phyloP scores from a whole-genome alignment of 1,284 basidiomycete genomes.

The Pseudozyma sp. region DNA sequence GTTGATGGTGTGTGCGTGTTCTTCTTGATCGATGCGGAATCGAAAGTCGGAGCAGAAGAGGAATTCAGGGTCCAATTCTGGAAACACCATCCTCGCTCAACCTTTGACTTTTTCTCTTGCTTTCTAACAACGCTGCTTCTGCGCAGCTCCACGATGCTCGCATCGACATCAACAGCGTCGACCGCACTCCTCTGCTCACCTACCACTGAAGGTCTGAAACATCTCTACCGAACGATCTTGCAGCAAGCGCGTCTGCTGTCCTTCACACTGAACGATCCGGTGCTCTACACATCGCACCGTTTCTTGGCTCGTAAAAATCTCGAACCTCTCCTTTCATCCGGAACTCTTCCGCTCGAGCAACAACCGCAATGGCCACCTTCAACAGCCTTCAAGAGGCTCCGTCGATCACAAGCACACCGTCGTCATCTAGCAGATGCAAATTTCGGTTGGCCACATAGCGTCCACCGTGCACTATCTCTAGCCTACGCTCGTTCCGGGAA shows the following conservation, averaged over 20 bases:
- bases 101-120: not conserved
- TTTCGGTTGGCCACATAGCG: conserved; percentile 39
- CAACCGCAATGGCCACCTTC: conserved; percentile 8
- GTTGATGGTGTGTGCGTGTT: conserved; percentile 3
- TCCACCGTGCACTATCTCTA: conserved; percentile 24
- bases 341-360: not conserved
- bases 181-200: conserved; percentile 2
- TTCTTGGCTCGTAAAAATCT: conserved; percentile 38
- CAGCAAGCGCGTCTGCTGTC: conserved; percentile 39
- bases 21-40: conserved; percentile 6
- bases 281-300: conserved; percentile 32
- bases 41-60: conserved; percentile 23
- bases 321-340: conserved; percentile 26
- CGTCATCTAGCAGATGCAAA: conserved; percentile 44
- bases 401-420: conserved; percentile 25
- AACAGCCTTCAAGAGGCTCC: conserved; percentile 8
- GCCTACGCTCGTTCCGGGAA: conserved; percentile 39
- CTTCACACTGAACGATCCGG: conserved; percentile 21
- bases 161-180: conserved; percentile 19
- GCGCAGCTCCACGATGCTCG: conserved; percentile 2
- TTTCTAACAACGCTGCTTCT: too few species aligned
- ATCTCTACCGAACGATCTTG: conserved; percentile 39
- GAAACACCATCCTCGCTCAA: too few species aligned
- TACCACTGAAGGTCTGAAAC: conserved; percentile 22
- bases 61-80: conserved; percentile 18